phyloP scores from a whole-genome alignment of 306 rosid genomes.

The Pyrus pyrifolia region DNA sequence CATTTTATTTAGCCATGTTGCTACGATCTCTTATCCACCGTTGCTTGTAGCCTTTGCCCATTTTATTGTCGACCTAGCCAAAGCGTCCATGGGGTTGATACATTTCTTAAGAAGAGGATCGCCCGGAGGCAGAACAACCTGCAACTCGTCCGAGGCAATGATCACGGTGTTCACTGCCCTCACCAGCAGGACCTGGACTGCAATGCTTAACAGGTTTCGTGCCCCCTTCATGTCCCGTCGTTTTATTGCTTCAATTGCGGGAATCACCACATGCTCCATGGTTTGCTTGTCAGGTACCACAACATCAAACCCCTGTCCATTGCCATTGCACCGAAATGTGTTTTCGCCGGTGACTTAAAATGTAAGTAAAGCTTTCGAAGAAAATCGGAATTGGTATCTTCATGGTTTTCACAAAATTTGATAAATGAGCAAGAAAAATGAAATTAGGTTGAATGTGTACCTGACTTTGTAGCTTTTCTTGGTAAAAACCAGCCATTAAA shows the following conservation, averaged over 20 bases:
- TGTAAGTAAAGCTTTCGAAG: background rate
- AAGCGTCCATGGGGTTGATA: slow-evolving; percentile 49
- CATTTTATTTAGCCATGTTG: background rate
- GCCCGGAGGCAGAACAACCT: slow-evolving; percentile 49
- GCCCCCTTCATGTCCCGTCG: slow-evolving; percentile 74
- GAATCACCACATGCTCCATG: slow-evolving; percentile 67
- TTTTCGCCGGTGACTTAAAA: background rate
- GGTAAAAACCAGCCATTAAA: slow-evolving; percentile 37
- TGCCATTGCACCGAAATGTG: background rate
- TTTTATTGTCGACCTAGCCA: slow-evolving; percentile 37
- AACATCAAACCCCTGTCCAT: slow-evolving; percentile 71
- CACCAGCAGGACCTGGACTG: slow-evolving; percentile 69
- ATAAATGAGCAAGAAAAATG: background rate
- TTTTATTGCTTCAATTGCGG: slow-evolving; percentile 68
- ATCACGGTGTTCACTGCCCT: slow-evolving; percentile 62
- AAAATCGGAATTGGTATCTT: background rate
- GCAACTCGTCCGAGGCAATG: slow-evolving; percentile 65
- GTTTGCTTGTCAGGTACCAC: slow-evolving; percentile 65
- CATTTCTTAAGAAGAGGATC: slow-evolving; percentile 49
- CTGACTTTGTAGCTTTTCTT: slow-evolving; percentile 52
- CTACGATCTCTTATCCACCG: background rate
- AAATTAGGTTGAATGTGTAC: slow-evolving; percentile 14
- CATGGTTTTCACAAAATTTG: background rate
- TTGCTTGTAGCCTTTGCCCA: slow-evolving; percentile 32
- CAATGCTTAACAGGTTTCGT: slow-evolving; percentile 57